Conservation (phyloP, 257 asterid species). For the Henckelia pumila region DNA sequence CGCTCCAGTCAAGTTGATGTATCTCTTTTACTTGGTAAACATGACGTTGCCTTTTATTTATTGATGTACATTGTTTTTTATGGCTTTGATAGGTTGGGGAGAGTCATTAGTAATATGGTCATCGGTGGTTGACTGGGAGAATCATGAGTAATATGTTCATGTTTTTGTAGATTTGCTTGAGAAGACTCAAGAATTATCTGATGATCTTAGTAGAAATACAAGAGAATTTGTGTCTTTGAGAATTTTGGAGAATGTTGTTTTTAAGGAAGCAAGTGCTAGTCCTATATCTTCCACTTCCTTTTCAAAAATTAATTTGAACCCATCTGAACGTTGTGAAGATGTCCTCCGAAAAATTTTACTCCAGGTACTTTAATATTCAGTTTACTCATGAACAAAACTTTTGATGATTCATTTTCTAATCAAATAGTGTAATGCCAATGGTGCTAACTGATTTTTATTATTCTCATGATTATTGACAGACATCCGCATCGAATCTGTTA, state of each 20-base stretch:
- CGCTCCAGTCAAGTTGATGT: constrained; percentile 41
- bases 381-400: background rate
- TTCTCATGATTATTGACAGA: constrained; percentile 21
- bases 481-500: constrained; percentile 27
- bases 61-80: constrained; percentile 4
- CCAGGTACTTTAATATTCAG: constrained; percentile 26
- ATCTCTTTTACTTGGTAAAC: constrained; percentile 49
- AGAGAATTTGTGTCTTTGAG: constrained; percentile 51
- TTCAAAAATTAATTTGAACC: constrained; percentile 30
- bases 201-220: constrained; percentile 44
- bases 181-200: constrained; percentile 40
- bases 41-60: constrained; percentile 2
- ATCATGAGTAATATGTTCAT: constrained; percentile 15
- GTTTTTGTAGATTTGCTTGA: constrained; percentile 45
- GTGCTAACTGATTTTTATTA: constrained; percentile 12
- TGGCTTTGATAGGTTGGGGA: constrained; percentile 4
- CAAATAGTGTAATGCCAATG: background rate
- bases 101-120: background rate
- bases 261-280: constrained; percentile 22
- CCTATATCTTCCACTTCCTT: constrained; percentile 23
- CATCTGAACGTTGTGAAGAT: constrained; percentile 39
- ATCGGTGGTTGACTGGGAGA: constrained; percentile 6
- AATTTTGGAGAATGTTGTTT: constrained; percentile 44
- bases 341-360: constrained; percentile 35
- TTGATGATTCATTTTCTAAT: background rate